Evolutionary conservation across 2,329 filamentous ascomycete genomes (phyloP).

Genomic region (Chaetoscypha palmicola): DNA sequence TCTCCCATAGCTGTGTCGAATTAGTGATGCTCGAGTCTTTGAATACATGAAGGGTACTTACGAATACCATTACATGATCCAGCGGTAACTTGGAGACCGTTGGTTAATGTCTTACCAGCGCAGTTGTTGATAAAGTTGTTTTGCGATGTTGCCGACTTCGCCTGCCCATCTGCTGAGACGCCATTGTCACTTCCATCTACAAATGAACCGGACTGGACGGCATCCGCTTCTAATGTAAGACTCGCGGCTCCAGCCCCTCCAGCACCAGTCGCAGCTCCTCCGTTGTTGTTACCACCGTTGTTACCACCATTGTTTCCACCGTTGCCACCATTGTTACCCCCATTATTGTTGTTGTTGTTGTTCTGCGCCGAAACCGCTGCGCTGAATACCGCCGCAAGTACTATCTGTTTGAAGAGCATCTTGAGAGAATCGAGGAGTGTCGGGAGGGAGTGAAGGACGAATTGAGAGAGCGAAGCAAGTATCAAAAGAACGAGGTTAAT

Average conservation of each 20-base stretch:
- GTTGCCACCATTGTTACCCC: not conserved
- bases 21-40: no score
- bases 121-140: constrained; percentile 29
- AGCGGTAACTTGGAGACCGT: constrained; percentile 47
- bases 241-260: constrained; percentile 6
- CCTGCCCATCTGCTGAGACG: constrained; percentile 13
- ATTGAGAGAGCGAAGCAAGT: constrained; percentile 7
- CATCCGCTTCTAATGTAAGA: constrained; percentile 14
- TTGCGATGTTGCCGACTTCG: constrained; percentile 19
- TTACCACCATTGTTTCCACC: constrained; percentile 4
- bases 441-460: not conserved
- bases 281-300: not conserved
- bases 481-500: constrained; percentile 23
- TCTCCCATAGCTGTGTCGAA: constrained; percentile 28
- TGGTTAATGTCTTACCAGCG: constrained; percentile 40
- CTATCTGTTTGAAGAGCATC: constrained; percentile 26
- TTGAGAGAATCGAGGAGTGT: constrained; percentile 12
- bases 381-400: constrained; percentile 21
- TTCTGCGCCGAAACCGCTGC: constrained; percentile 17
- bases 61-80: constrained; percentile 51
- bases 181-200: constrained; percentile 23
- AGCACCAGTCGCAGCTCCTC: constrained; percentile 1
- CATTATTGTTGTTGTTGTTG: constrained; percentile 9
- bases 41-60: no score
- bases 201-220: constrained; percentile 26